phyloP scores from a whole-genome alignment of 1,284 basidiomycete species.

The Wolfiporia cocos region DNA sequence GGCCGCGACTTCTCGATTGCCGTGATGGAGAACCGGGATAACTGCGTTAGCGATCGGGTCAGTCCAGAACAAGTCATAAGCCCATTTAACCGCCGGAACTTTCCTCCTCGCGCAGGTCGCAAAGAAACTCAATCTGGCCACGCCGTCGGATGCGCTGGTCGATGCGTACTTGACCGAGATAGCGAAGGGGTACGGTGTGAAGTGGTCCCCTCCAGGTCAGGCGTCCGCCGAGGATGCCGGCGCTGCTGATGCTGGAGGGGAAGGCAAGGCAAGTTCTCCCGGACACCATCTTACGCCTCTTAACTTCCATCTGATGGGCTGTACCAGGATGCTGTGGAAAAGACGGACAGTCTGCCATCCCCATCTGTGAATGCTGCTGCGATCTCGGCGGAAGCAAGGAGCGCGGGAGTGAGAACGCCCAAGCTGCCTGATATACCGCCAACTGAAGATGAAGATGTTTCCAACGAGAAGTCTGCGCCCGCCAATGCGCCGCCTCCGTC shows the following conservation, averaged over 20 bases:
- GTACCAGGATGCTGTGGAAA: too few species aligned
- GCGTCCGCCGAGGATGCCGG: conserved; percentile 20
- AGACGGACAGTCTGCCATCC: conserved; percentile 13
- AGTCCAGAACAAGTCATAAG: conserved; percentile 20
- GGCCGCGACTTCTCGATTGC: conserved; percentile 78
- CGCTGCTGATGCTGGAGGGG: conserved; percentile 24
- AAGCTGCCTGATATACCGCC: conserved; percentile 44
- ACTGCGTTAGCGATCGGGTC: conserved; percentile 77
- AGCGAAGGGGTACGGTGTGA: conserved; percentile 79
- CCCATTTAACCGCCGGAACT: background rate
- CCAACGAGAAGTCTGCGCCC: conserved; percentile 18
- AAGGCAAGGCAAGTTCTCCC: conserved; percentile 28
- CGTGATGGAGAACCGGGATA: conserved; percentile 78
- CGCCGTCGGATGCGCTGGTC: conserved; percentile 72
- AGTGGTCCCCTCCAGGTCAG: conserved; percentile 51
- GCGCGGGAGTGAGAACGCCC: conserved; percentile 25
- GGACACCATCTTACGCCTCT: too few species aligned
- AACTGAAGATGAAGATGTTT: conserved; percentile 32
- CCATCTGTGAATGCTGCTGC: conserved; percentile 20
- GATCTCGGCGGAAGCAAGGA: conserved; percentile 27
- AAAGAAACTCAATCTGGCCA: conserved; percentile 64
- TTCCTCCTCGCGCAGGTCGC: conserved; percentile 50
- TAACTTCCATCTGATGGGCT: too few species aligned
- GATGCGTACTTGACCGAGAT: conserved; percentile 88
- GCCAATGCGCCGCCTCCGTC: conserved; percentile 23